Percentiles rank a stretch among this genome's conserved stretches.
phyloP scores from a whole-genome alignment of 192 early-diverging fungal species.

The Backusella luteola region DNA sequence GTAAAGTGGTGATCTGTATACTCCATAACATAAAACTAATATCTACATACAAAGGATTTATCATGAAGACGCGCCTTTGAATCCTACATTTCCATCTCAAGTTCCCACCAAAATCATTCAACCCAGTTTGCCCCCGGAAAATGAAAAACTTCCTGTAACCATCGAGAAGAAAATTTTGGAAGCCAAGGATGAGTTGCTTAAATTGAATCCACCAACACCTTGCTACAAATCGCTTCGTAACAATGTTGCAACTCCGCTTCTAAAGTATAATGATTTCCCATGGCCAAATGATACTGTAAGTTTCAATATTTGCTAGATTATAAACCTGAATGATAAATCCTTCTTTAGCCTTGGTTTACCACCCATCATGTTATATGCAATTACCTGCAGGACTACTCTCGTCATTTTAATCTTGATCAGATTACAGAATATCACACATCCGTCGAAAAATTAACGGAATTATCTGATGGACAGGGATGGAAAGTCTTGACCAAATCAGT shows the following conservation, averaged over 20 bases:
- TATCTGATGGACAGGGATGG: not conserved
- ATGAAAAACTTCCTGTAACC: not conserved
- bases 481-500: not conserved
- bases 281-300: not conserved
- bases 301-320: not conserved
- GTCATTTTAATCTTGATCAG: conserved; percentile 10
- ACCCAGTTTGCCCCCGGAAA: not conserved
- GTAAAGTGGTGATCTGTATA: not conserved
- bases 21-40: not conserved
- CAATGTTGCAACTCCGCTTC: conserved; percentile 4
- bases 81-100: not conserved
- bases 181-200: not conserved
- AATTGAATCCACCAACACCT: conserved; percentile 7
- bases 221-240: not conserved
- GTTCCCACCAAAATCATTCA: not conserved
- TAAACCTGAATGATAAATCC: too few species aligned
- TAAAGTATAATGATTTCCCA: not conserved
- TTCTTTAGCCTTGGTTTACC: not conserved
- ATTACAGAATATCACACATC: conserved; percentile 23
- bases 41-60: not conserved
- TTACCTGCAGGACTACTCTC: conserved; percentile 20
- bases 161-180: not conserved
- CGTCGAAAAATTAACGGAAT: conserved; percentile 10
- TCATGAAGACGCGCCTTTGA: not conserved
- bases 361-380: conserved; percentile 14